Conservation (phyloP, 2,329 filamentous ascomycete genomes). For the Claviceps spartinae region DNA sequence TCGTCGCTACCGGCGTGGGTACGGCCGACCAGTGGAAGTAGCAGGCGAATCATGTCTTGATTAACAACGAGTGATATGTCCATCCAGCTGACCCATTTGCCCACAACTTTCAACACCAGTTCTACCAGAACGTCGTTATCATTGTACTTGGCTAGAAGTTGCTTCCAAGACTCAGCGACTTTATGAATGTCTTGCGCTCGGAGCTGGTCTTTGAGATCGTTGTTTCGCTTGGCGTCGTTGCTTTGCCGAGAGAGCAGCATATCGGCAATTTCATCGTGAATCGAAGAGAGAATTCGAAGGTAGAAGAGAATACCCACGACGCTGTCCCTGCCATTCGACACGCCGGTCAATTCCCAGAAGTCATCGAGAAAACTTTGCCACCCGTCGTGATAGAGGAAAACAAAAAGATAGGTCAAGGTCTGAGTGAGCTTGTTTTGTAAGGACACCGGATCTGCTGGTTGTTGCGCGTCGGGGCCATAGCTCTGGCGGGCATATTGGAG, state of each 20-base stretch:
- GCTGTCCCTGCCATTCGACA: constrained; percentile 54
- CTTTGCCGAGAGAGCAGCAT: constrained; percentile 68
- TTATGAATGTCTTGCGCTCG: constrained; percentile 77
- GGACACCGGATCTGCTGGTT: constrained; percentile 53
- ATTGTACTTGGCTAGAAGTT: constrained; percentile 68
- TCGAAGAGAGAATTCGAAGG: constrained; percentile 71
- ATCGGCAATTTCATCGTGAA: constrained; percentile 96
- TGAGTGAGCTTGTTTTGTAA: constrained; percentile 97
- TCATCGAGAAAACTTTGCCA: constrained; percentile 92
- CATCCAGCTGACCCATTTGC: constrained; percentile 98
- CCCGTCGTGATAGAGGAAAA: constrained; percentile 67
- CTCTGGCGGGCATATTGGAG: constrained; percentile 66
- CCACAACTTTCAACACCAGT: constrained; percentile 80
- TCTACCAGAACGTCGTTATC: constrained; percentile 64
- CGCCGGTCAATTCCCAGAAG: constrained; percentile 61
- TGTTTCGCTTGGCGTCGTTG: constrained; percentile 72
- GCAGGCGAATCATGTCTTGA: constrained; percentile 67
- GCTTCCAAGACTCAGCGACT: constrained; percentile 81
- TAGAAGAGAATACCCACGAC: constrained; percentile 69
- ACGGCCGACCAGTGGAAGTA: constrained; percentile 80
- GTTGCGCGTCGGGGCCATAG: constrained; percentile 49
- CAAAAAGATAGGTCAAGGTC: constrained; percentile 87
- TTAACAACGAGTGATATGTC: constrained; percentile 92
- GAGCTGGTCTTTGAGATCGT: constrained; percentile 80
- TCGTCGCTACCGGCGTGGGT: constrained; percentile 52